Base-by-base conservation (phyloP, 176 grass and related monocot genomes). In the Rhynchospora tenuis region DNA sequence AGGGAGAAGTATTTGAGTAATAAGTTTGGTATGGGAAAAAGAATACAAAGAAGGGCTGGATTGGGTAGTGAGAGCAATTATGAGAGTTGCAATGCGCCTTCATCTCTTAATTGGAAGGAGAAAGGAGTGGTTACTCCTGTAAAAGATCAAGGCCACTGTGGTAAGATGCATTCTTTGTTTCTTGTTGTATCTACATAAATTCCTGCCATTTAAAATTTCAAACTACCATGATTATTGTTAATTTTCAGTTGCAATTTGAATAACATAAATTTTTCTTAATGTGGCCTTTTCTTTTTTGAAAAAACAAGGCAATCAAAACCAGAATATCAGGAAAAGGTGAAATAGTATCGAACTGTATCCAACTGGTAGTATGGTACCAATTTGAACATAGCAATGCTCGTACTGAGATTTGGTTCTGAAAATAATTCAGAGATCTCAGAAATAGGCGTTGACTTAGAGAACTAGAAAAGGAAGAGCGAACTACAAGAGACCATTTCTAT, bases 121-220 rank as follows among this genome's bases (percentile, higher is more conserved):
- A 83, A 65, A 50, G 88, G 88, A 29, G 84, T 82, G 9, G 88
- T 90, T 47, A 56, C 61, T 15, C 33, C 58, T 5, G 62, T 90
- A 7, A 90, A 90, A 62, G 6, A 84, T 54, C 88, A 90, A 83
- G 84, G 88, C 80, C 60, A 44, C 9, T 90, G 88, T 26, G 88
- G 88, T 90, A 27, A 16, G 67, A 81, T 61, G 10, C 17, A 60
- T 38, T 74, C n/a, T 59, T 38, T 69, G 15, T 38, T 52, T 59
- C 44, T 57, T 83, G 43, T 51, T 12, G 16, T 23, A 16, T 42
- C 11, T 20, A 16, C 43, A 20, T 75, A 50, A 29, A 14, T 50
- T 12, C 9, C 13, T n/a, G 9, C 71, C 31, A 50, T 47, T 28
- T 51, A 9, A 26, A 9, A 56, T 22, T 57, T 8, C 16, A 43